A percentile compares a stretch with the other conserved stretches of the same genome.
Conservation (phyloP, 2,329 filamentous ascomycete genomes). For the Stagonosporopsis cucurbitacearum region DNA sequence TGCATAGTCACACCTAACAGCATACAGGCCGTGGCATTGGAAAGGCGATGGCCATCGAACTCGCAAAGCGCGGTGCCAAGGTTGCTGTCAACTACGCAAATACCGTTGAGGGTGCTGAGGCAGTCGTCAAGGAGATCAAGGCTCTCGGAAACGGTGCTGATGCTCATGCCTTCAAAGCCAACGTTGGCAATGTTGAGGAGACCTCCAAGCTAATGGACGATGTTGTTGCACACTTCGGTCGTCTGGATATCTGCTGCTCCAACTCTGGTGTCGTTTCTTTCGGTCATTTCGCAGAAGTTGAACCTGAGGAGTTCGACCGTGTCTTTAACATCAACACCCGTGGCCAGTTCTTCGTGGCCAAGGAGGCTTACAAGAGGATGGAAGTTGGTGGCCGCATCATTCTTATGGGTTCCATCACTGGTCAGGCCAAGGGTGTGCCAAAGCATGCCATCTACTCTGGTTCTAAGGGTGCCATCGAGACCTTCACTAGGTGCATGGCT, state of each 20-base stretch:
- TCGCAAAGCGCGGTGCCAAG: constrained; percentile 69
- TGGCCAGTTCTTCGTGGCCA: constrained; percentile 68
- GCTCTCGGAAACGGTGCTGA: constrained; percentile 64
- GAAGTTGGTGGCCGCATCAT: constrained; percentile 60
- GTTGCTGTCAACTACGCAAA: constrained; percentile 73
- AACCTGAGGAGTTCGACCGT: constrained; percentile 63
- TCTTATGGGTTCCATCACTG: constrained; percentile 63
- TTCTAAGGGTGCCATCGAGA: constrained; percentile 62
- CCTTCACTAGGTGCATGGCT: constrained; percentile 61
- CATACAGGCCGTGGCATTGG: constrained; percentile 67
- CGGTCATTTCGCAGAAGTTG: constrained; percentile 61
- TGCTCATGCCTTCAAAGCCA: constrained; percentile 70
- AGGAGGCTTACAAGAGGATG: constrained; percentile 62
- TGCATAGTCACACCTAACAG: constrained; percentile 14
- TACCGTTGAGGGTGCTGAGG: constrained; percentile 67
- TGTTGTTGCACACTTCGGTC: constrained; percentile 68
- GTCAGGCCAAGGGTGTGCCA: constrained; percentile 62
- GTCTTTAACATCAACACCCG: constrained; percentile 69
- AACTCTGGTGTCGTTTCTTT: constrained; percentile 67
- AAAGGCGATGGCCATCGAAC: constrained; percentile 69
- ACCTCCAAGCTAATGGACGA: constrained; percentile 69
- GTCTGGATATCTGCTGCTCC: constrained; percentile 73
- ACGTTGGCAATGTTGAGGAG: constrained; percentile 69
- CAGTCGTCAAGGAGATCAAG: constrained; percentile 71
- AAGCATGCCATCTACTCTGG: constrained; percentile 62